Evolutionary conservation across 495 filamentous ascomycete genomes (phyloP).

Genomic region (Chaetomium tenue): DNA sequence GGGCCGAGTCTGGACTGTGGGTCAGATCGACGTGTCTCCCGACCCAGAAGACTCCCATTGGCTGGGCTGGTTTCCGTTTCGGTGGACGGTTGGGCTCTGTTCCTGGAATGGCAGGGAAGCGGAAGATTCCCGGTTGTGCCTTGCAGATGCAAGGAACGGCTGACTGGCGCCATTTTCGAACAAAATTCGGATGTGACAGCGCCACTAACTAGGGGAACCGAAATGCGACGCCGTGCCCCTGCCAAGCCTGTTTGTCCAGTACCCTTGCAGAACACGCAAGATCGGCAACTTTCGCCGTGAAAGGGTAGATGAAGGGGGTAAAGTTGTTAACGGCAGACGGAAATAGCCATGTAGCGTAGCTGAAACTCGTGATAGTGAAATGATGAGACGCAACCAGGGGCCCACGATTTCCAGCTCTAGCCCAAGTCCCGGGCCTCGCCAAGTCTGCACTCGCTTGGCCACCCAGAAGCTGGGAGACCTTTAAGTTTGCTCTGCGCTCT

Average conservation of each 20-base stretch:
- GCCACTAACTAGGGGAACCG: slow-evolving; percentile 8
- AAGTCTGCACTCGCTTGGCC: slow-evolving; percentile 17
- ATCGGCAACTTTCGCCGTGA: not conserved
- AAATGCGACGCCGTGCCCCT: slow-evolving; percentile 11
- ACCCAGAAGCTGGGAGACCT: slow-evolving; percentile 12
- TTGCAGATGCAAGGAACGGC: slow-evolving; percentile 33
- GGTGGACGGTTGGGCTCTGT: slow-evolving; percentile 26
- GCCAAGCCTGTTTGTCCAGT: slow-evolving; percentile 23
- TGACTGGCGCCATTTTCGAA: slow-evolving; percentile 20
- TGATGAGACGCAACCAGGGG: not conserved
- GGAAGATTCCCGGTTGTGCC: slow-evolving; percentile 23
- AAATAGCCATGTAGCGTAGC: slow-evolving; percentile 7
- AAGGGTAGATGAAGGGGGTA: not conserved
- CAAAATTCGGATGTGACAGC: slow-evolving; percentile 12
- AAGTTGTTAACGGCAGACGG: not conserved
- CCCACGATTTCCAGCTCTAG: not conserved
- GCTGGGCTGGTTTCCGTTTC: slow-evolving; percentile 22
- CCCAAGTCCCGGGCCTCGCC: slow-evolving; percentile 1
- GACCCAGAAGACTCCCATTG: slow-evolving; percentile 15
- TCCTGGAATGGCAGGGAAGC: slow-evolving; percentile 21
- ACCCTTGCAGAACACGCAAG: not conserved
- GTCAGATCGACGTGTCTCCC: slow-evolving; percentile 20
- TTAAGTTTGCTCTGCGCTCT: slow-evolving; percentile 21
- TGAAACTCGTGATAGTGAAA: not conserved
- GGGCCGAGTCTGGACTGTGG: slow-evolving; percentile 16